These are phyloP conservation scores for Pseudonitzschia delicatissima DNA, from an alignment of 108 stramenopile genomes.

Conservation along the genomic window DNA sequence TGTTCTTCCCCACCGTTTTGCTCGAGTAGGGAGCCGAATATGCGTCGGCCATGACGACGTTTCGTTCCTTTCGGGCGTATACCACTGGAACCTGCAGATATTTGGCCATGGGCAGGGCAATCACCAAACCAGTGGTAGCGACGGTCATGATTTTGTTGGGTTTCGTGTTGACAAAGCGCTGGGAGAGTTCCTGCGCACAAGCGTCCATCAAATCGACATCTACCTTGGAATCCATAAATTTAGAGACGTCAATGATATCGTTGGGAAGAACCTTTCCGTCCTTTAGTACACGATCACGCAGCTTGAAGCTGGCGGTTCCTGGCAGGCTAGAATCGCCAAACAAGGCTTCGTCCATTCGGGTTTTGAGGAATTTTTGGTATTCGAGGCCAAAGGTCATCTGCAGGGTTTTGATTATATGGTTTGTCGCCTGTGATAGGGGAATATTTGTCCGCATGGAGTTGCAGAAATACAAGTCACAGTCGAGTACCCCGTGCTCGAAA, in stretches of 20 bases:
- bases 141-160: constrained; percentile 87
- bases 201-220: constrained; percentile 89
- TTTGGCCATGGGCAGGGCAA: constrained; percentile 86
- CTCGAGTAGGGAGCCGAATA: constrained; percentile 72
- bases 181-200: constrained; percentile 72
- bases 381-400: constrained; percentile 68
- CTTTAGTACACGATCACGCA: constrained; percentile 81
- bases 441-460: constrained; percentile 71
- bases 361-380: constrained; percentile 70
- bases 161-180: constrained; percentile 55
- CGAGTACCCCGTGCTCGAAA: constrained; percentile 73
- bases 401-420: constrained; percentile 70
- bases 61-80: constrained; percentile 87
- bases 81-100: constrained; percentile 83
- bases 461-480: constrained; percentile 67
- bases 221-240: constrained; percentile 83
- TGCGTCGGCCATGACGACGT: constrained; percentile 85
- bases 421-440: constrained; percentile 63
- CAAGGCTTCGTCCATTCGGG: constrained; percentile 48
- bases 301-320: constrained; percentile 52
- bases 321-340: constrained; percentile 34
- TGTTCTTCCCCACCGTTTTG: constrained; percentile 77
- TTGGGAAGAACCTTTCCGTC: constrained; percentile 84
- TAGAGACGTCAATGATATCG: constrained; percentile 84
- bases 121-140: constrained; percentile 84